phyloP scores from a whole-genome alignment of 2,329 filamentous ascomycete genomes.

The Iodosphaeria phyllophila region DNA sequence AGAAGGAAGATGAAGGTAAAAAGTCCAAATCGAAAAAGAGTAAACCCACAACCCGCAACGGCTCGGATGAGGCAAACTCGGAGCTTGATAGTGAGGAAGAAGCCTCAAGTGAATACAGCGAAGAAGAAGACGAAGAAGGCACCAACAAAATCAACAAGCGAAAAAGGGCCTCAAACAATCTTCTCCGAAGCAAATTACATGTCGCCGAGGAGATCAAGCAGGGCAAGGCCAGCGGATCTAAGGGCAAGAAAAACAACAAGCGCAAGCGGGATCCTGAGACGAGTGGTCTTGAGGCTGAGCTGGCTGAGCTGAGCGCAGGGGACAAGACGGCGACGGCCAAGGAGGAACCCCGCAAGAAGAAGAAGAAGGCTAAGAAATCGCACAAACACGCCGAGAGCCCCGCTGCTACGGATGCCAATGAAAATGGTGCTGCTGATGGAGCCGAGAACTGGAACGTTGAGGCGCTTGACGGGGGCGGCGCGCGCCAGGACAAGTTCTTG shows the following conservation, averaged over 20 bases:
- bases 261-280: conserved; percentile 3
- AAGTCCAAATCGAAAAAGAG: no score
- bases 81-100: no score
- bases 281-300: conserved; percentile 1
- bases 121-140: conserved; percentile 10
- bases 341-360: conserved; percentile 11
- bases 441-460: conserved; percentile 33
- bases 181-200: no score
- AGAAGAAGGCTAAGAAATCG: conserved; percentile 13
- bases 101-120: conserved; percentile 9
- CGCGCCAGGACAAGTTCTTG: conserved; percentile 36
- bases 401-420: neutral
- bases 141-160: no score
- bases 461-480: conserved; percentile 28
- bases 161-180: no score
- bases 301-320: neutral
- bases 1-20: no score
- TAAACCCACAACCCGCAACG: no score
- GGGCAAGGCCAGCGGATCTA: conserved; percentile 2
- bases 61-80: no score
- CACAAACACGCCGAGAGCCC: conserved; percentile 6
- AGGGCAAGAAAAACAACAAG: conserved; percentile 11
- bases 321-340: conserved; percentile 2
- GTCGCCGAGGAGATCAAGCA: conserved; percentile 7
- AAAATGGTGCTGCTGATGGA: conserved; percentile 4